These are phyloP conservation scores for Rachicladosporium sp. DNA, from an alignment of 2,329 filamentous ascomycete genomes.

Conservation along the genomic window DNA sequence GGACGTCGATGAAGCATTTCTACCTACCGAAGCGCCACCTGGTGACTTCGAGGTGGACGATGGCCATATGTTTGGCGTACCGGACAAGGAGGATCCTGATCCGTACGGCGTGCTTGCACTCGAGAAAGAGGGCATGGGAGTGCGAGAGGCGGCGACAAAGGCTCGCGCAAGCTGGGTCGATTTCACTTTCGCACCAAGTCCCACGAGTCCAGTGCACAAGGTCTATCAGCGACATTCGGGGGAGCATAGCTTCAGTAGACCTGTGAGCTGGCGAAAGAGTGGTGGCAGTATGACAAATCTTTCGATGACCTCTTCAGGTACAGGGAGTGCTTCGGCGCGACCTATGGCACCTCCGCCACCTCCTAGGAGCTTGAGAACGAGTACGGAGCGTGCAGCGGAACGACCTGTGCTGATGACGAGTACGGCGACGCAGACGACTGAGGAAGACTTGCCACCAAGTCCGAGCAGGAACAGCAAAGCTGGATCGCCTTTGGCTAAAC, in stretches of 20 bases:
- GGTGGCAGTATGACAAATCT: too few species aligned
- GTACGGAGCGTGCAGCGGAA: too few species aligned
- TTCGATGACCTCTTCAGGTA: too few species aligned
- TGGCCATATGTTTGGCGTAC: slow-evolving; percentile 59
- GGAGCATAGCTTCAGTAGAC: slow-evolving; percentile 38
- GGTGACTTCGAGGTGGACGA: slow-evolving; percentile 54
- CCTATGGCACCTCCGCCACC: too few species aligned
- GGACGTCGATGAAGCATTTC: slow-evolving; percentile 56
- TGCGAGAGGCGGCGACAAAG: slow-evolving; percentile 75
- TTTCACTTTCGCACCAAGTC: slow-evolving; percentile 70
- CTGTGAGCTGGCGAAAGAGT: slow-evolving; percentile 18
- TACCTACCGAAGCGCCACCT: slow-evolving; percentile 61
- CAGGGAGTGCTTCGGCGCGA: too few species aligned
- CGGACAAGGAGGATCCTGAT: slow-evolving; percentile 70
- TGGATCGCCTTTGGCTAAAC: too few species aligned
- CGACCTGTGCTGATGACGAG: too few species aligned
- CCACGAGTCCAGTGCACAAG: slow-evolving; percentile 57
- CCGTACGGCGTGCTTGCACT: slow-evolving; percentile 83
- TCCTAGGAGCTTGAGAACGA: too few species aligned
- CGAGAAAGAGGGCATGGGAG: slow-evolving; percentile 81
- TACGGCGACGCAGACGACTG: too few species aligned
- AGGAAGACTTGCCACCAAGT: too few species aligned
- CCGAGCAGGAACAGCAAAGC: too few species aligned
- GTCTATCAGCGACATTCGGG: slow-evolving; percentile 42
- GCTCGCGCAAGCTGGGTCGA: slow-evolving; percentile 62